Evolutionary conservation across 352 stramenopile species (phyloP).

Genomic region (Globisporangium uncinulatum): DNA sequence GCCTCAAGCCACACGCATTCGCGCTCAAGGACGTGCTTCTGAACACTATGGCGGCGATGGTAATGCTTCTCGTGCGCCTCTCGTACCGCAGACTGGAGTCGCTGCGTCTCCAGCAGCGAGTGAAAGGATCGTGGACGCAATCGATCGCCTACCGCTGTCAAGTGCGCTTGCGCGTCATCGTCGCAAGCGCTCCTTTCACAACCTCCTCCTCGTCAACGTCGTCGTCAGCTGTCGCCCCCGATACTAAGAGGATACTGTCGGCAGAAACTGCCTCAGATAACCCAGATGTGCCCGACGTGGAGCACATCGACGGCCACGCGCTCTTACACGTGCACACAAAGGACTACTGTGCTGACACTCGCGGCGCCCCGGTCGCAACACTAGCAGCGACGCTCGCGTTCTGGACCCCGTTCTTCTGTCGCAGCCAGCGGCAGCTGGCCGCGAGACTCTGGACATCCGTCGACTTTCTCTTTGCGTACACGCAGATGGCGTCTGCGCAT

Average conservation of each 20-base stretch:
- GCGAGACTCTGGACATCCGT: conserved; percentile 18
- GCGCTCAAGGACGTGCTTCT: conserved; percentile 10
- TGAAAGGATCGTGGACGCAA: not conserved
- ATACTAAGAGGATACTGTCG: not conserved
- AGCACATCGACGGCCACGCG: not conserved
- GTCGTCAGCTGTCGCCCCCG: not conserved
- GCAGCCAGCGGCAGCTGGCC: conserved; percentile 13
- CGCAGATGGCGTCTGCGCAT: conserved; percentile 11
- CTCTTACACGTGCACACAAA: not conserved
- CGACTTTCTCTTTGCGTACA: conserved; percentile 18
- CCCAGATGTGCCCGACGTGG: not conserved
- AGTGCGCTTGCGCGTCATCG: not conserved
- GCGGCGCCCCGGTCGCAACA: too few species aligned
- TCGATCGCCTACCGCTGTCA: conserved; percentile 10
- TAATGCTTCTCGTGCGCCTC: conserved; percentile 9
- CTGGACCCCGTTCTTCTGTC: conserved; percentile 1
- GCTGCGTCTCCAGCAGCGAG: not conserved
- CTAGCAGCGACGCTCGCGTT: conserved; percentile 2
- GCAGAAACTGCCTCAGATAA: not conserved
- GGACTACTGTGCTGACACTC: too few species aligned
- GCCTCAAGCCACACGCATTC: not conserved
- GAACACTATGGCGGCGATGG: conserved; percentile 15
- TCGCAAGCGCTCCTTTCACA: too few species aligned
- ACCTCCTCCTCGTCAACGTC: not conserved
- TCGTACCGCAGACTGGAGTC: conserved; percentile 5